Percentiles rank a stretch among this genome's conserved stretches.
These are phyloP conservation scores for Amanita muscaria DNA, from an alignment of 768 basidiomycete genomes.

Conservation along the genomic window DNA sequence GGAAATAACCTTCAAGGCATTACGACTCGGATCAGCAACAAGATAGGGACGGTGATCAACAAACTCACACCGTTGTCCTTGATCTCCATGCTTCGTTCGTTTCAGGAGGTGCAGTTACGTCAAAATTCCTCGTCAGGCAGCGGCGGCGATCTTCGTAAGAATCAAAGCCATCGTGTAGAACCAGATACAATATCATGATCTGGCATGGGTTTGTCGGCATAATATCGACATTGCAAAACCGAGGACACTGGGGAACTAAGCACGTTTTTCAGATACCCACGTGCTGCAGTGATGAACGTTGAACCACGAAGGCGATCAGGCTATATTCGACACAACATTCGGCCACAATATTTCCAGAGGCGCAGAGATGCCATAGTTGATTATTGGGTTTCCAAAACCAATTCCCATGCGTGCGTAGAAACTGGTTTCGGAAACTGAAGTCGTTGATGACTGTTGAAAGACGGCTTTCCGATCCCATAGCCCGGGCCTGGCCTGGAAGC, in stretches of 20 bases:
- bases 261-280: slow-evolving; percentile 66
- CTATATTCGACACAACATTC: too few species aligned
- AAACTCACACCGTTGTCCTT: slow-evolving; percentile 69
- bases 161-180: slow-evolving; percentile 73
- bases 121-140: slow-evolving; percentile 60
- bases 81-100: slow-evolving; percentile 71
- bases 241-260: slow-evolving; percentile 66
- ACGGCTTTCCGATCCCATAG: slow-evolving; percentile 52
- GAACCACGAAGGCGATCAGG: slow-evolving; percentile 39
- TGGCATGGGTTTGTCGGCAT: slow-evolving; percentile 45
- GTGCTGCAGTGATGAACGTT: too few species aligned
- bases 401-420: slow-evolving; percentile 63
- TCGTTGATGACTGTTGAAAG: slow-evolving; percentile 68
- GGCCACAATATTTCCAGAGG: slow-evolving; percentile 74
- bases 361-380: slow-evolving; percentile 64
- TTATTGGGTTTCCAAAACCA: slow-evolving; percentile 59
- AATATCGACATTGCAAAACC: slow-evolving; percentile 54
- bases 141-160: slow-evolving; percentile 39
- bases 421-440: slow-evolving; percentile 73
- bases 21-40: not conserved
- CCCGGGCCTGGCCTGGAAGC: slow-evolving; percentile 68
- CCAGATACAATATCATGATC: slow-evolving; percentile 74
- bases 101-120: slow-evolving; percentile 54
- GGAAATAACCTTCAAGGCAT: slow-evolving; percentile 50
- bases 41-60: not conserved